Percentiles rank a stretch among this genome's conserved stretches.
These are phyloP conservation scores for Senna siamea DNA, from an alignment of 306 rosid genomes.

Conservation along the genomic window DNA sequence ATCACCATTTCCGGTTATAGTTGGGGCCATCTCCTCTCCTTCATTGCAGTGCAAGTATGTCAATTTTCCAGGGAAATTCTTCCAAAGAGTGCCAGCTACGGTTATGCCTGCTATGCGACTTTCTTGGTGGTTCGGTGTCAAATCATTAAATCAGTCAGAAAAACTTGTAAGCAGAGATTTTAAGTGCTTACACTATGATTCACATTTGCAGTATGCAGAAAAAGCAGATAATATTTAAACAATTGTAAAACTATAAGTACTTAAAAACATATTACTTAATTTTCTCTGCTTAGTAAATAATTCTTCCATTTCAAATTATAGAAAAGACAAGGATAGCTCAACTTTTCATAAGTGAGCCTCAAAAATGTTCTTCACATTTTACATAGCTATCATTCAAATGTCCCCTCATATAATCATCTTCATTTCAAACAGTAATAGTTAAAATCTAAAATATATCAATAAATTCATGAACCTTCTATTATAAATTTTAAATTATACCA, in stretches of 20 bases:
- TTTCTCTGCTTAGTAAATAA: conserved; percentile 15
- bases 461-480: conserved; percentile 12
- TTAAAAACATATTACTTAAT: conserved; percentile 7
- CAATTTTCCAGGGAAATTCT: conserved; percentile 64
- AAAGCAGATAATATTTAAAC: conserved; percentile 3
- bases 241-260: conserved; percentile 27
- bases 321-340: conserved; percentile 20
- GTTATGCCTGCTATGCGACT: conserved; percentile 63
- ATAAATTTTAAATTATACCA: background rate
- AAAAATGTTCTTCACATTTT: conserved; percentile 20
- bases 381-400: conserved; percentile 3
- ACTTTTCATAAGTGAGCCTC: conserved; percentile 24
- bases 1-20: conserved; percentile 58
- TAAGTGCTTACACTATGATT: conserved; percentile 6
- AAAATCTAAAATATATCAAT: conserved; percentile 15
- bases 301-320: conserved; percentile 7
- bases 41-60: conserved; percentile 81
- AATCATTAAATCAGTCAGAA: conserved; percentile 35
- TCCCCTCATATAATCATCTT: conserved; percentile 28
- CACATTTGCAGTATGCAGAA: conserved; percentile 7
- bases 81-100: conserved; percentile 55
- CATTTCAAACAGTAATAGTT: conserved; percentile 28
- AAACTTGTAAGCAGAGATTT: conserved; percentile 22
- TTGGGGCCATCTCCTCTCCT: conserved; percentile 91
- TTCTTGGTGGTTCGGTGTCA: conserved; percentile 63